These are phyloP conservation scores for Nematocida parisii DNA, from an alignment of 371 early-diverging fungal genomes.

Conservation along the genomic window DNA sequence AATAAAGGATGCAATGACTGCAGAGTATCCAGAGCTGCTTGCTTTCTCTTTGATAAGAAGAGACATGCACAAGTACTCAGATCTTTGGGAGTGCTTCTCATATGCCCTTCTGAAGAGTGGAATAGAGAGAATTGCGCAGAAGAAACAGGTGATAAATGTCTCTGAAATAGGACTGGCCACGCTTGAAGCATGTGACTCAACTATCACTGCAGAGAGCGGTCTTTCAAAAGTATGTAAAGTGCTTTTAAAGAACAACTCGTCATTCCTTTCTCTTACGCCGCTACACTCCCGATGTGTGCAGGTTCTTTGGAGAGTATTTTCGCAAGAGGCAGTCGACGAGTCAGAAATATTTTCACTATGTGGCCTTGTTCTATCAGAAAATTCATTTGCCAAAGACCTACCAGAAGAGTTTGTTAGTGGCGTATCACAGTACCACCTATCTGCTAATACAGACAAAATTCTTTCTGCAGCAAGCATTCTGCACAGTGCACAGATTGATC, in stretches of 20 bases:
- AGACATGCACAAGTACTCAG: constrained; percentile 54
- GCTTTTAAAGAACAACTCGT: background rate
- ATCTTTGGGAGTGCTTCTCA: constrained; percentile 57
- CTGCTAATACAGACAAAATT: background rate
- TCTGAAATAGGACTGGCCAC: constrained; percentile 11
- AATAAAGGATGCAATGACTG: background rate
- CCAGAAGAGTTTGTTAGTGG: background rate
- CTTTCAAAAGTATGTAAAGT: background rate
- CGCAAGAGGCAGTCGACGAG: background rate
- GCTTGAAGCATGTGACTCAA: background rate
- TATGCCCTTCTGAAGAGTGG: constrained; percentile 46
- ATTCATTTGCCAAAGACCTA: background rate
- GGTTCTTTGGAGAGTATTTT: constrained; percentile 21
- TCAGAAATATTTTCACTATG: background rate
- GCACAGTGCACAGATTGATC: constrained; percentile 3
- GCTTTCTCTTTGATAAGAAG: constrained; percentile 47
- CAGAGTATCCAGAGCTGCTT: constrained; percentile 32
- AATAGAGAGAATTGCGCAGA: constrained; percentile 42
- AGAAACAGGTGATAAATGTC: constrained; percentile 16
- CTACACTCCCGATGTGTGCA: constrained; percentile 21
- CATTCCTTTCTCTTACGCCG: constrained; percentile 43
- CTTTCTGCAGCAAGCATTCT: background rate
- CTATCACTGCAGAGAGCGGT: background rate
- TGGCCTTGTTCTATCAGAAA: background rate
- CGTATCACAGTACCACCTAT: background rate